Evolutionary conservation across 1,284 basidiomycete genomes (phyloP).

Genomic region (Ustilago xerochloae): DNA sequence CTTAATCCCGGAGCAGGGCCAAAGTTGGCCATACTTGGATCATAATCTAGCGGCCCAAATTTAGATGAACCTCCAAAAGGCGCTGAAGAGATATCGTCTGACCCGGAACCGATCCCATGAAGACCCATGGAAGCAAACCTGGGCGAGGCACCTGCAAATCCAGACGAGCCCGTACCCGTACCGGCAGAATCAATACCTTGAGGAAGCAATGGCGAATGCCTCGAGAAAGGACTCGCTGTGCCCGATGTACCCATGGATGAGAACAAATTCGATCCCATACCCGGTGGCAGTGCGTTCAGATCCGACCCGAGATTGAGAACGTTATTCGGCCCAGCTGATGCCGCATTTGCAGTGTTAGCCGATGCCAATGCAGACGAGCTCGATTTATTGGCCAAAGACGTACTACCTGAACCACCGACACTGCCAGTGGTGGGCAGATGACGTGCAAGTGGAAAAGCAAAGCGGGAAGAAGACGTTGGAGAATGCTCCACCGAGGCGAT

Average conservation of each 20-base stretch:
- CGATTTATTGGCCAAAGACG: constrained; percentile 18
- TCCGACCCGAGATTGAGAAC: constrained; percentile 23
- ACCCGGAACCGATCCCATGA: constrained; percentile 1
- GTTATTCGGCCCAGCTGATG: constrained; percentile 4
- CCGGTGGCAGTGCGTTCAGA: constrained; percentile 18
- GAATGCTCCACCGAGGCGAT: constrained; percentile 43
- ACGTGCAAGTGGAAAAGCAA: constrained; percentile 49
- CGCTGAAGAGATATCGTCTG: constrained; percentile 2
- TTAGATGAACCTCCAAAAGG: constrained; percentile 22
- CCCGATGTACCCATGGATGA: constrained; percentile 14
- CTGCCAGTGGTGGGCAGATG: constrained; percentile 22
- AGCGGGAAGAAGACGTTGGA: constrained; percentile 44
- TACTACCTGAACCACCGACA: background rate
- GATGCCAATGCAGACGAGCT: constrained; percentile 27
- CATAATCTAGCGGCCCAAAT: constrained; percentile 46
- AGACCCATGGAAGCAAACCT: constrained; percentile 23
- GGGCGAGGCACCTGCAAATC: constrained; percentile 11
- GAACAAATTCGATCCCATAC: constrained; percentile 26
- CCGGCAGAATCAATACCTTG: constrained; percentile 16
- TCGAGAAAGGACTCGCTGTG: constrained; percentile 25
- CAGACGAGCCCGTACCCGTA: background rate
- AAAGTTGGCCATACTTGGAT: constrained; percentile 36
- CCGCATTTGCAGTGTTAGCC: background rate
- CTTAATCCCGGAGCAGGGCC: constrained; percentile 30
- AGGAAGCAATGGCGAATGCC: constrained; percentile 37